Evolutionary conservation across 2,329 filamentous ascomycete species (phyloP), one percentile per base, ranked within the genome.

Genomic region (Claviceps sp.): DNA sequence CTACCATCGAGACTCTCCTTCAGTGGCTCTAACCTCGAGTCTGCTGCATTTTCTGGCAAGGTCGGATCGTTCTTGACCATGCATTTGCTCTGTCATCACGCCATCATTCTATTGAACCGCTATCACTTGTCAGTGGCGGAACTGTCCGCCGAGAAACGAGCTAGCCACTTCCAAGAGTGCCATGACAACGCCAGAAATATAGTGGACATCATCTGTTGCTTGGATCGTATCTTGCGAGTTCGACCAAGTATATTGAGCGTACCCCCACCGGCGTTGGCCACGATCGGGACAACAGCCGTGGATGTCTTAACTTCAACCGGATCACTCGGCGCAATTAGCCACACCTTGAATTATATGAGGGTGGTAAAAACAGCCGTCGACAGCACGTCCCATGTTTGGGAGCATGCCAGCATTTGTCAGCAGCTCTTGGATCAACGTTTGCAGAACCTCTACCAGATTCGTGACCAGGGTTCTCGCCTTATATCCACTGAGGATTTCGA

Each of bases 291-390:
- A 37, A 75, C 81, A 47, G 82, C 84, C 0, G 71, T 84, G 37
- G 85, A 88, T 58, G 77, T 86, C 1, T 70, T 86, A 52, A 79
- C 79, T 13, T 77, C 82, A 0, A 78, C 75, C 5, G 79, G 82
- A 1, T 61, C 71, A 1, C 63, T 82, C 6, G 65, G 71, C 0
- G 70, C 74, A 13, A 62, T 86, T 11, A 63, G 72, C 1, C 67
- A 70, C 11, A 69, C 78, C 26, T 71, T 85, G 40, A 71, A 76
- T 9, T 72, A 74, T 11, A 72, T 85, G 48, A 66, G 69, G 18
- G 71, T 74, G 37, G 77, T 76, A 0, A 65, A 79, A 38, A 69
- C 72, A 7, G 72, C 77, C 13, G 65, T 86, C 18, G 74, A 78
- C 16, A 72, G 79, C 51, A 69, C 85, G 38, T 70, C 73, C 3